Base-by-base conservation (phyloP, 1,284 basidiomycete species). In the Cryptococcus hybrid region DNA sequence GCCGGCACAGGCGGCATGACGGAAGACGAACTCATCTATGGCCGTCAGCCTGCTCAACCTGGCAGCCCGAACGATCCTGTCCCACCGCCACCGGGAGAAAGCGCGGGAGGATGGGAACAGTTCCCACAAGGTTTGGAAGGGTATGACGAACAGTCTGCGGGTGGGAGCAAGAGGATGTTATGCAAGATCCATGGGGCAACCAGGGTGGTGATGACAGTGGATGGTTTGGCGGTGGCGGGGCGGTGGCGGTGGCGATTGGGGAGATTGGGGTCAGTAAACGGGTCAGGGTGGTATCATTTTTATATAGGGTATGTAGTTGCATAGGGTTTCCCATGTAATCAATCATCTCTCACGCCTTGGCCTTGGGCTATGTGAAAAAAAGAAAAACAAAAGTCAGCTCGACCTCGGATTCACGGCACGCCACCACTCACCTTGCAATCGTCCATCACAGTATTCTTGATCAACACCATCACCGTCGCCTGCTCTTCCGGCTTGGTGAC, bases 391-490 rank as follows among this genome's bases (percentile, higher is more conserved):
- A 18, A 18, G 18, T 18, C 18, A 18, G 18, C 18, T 18, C 18
- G 18, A 18, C 18, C 30, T 30, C 30, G 30, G 13, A 44, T 12
- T 30, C 30, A 30, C 30, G 30, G 30, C 4, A 30, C 4, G 5
- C 11, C 5, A 43, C 34, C 13, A 67, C 74, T 62, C 57, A 76
- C 74, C 63, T 69, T 70, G 63, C 75, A 77, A 65, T 81, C 80
- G 39, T 80, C 79, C 60, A 76, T 75, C 52, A 76, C 77, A 47
- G 69, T 74, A 60, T 75, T 76, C 67, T 73, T 80, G 60, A 74
- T 68, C 63, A 68, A 69, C 50, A 70, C 61, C 67, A 69, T 69
- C 51, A 68, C 72, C 60, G 57, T 69, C 36, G 62, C 63, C 61
- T 70, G 69, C 43, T 71, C 74, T 48, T 73, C 76, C 3, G 55